Base-by-base conservation (phyloP, 2,329 filamentous ascomycete species). In the Cordyceps cateniannulata region DNA sequence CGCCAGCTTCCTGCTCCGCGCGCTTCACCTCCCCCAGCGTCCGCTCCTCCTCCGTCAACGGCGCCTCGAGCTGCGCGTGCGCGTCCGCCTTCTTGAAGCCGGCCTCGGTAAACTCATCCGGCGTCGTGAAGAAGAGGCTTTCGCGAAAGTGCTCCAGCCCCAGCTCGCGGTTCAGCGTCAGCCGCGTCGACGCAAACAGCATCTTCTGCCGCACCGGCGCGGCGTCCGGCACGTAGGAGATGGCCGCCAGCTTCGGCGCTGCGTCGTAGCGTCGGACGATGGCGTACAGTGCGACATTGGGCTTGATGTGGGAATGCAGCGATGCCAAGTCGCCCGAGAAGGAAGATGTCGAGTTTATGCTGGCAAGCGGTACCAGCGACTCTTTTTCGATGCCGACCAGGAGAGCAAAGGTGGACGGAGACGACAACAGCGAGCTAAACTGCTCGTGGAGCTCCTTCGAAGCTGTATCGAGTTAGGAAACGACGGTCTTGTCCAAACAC, bases 141-240 rank as follows among this genome's bases (percentile, higher is more conserved):
- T 93, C 88, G 56, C 87, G 79, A 74, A 95, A 93, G 68, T 91
- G 82, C 72, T 95, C 90, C 59, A 85, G 83, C 50, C 91, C 90
- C 10, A 95, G 79, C 74, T 93, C 89, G 47, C 90, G 83, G 54
- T 88, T 83, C 1, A 95, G 80, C 0, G 89, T 90, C 67, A 93
- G 78, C 10, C 89, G 83, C 29, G 90, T 93, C 25, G 86, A 84
- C 6, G 90, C 90, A 72, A 93, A 93, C 24, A 95, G 82, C 87
- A 91, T 95, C 80, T 95, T 95, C 72, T 91, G 88, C 44, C 90
- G 86, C 61, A 95, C 90, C 29, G 87, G 88, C 44, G 90, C 90
- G 1, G 84, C 71, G 73, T 93, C 89, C 27, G 90, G 91, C 6
- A 95, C 85, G 72, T 92, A 95, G 40, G 89, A 91, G 40, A 93